Evolutionary conservation across 1,284 basidiomycete genomes (phyloP), one percentile per base, ranked within the genome.

Genomic region (Fomitopsis pinicola): DNA sequence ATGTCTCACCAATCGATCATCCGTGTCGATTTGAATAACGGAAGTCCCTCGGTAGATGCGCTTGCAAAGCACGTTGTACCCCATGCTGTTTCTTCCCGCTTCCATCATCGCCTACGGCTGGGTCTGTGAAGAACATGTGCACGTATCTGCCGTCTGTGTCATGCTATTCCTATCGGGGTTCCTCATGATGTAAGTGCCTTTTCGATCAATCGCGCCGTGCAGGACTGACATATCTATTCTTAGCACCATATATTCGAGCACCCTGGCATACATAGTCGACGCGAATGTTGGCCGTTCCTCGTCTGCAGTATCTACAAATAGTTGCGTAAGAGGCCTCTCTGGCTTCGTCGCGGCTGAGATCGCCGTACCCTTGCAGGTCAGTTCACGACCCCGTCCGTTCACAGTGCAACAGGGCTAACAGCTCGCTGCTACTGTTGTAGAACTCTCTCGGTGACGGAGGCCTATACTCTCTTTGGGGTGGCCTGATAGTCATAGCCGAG

Each of bases 241-340:
- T 55, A 89, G 89, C 63, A 89, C 84, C 81, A 84, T 86, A 26
- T 91, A 91, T 70, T 75, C 87, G 15, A 87, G 85, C 63, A 87
- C 88, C 0, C 75, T 94, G 38, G 85, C 89, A 0, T 92, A 91
- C 67, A 79, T 92, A 55, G 87, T 92, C 7, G 91, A 94, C 69
- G 84, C 89, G 3, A 94, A 93, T 69, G 76, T 78, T 3, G 92
- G 92, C 6, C 81, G 89, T 19, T 88, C 88, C 0, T 84, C 86
- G 1, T 84, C 82, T 15, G 89, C 88, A 2, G 84, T 90, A 5
- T 87, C 91, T 0, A 75, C 80, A 17, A 94, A 94, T 70, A 89
- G 87, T 63, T 80, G 77, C 30, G 89, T 89, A 72, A 81, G 91
- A 44, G 90, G 92, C 0, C 55, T 86, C 2, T 77, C 82, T 3